Evolutionary conservation across 108 stramenopile species (phyloP).

Genomic region (Pseudonitzschia multistriata): DNA sequence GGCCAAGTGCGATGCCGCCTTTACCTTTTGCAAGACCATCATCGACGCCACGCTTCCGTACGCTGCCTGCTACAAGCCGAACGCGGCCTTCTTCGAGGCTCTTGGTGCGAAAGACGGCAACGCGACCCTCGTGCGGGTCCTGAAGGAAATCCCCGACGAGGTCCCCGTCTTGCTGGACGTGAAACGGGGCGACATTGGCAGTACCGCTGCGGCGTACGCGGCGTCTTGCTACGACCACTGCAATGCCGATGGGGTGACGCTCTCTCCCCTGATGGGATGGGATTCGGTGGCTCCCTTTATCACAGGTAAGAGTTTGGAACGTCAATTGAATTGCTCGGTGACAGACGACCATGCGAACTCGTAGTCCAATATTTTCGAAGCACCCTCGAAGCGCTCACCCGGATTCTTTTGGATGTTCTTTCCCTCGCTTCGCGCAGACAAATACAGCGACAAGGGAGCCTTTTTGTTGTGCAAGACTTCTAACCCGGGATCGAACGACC

Average conservation of each 20-base stretch:
- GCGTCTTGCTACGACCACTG: conserved; percentile 83
- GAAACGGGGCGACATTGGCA: conserved; percentile 97
- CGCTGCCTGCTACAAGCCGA: conserved; percentile 96
- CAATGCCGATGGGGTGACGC: conserved; percentile 89
- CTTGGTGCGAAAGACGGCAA: conserved; percentile 77
- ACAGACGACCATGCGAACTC: not conserved
- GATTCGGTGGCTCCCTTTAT: conserved; percentile 96
- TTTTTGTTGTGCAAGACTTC: conserved; percentile 99
- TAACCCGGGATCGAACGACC: conserved; percentile 91
- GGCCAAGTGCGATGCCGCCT: conserved; percentile 76
- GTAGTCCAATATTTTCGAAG: not conserved
- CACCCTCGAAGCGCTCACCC: not conserved
- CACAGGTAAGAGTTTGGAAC: conserved; percentile 65
- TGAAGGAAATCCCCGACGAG: conserved; percentile 58
- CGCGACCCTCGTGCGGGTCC: conserved; percentile 71
- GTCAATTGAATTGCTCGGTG: too few relatives aligned
- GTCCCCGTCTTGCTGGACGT: conserved; percentile 92
- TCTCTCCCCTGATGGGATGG: conserved; percentile 95
- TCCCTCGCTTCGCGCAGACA: conserved; percentile 32
- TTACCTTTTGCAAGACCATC: conserved; percentile 85
- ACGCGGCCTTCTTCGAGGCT: conserved; percentile 98
- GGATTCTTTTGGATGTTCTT: not conserved
- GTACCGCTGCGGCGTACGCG: conserved; percentile 94
- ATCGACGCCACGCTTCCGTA: conserved; percentile 83
- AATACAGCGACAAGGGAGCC: conserved; percentile 81